These are phyloP conservation scores for Trichothecium sympodiale DNA, from an alignment of 2,329 filamentous ascomycete genomes.

Conservation along the genomic window DNA sequence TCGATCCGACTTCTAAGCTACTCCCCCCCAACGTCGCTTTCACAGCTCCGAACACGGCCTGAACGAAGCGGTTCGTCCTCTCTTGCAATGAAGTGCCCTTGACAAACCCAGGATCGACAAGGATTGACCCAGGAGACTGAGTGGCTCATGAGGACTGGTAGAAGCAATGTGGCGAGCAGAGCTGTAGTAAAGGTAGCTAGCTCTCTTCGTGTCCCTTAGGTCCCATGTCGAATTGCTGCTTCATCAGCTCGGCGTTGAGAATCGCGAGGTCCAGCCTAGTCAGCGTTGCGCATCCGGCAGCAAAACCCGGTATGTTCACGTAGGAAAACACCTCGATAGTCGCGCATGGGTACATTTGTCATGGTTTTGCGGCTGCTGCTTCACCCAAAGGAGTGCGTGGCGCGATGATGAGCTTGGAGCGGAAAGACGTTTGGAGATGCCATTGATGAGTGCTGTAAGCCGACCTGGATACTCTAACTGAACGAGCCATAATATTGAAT, in stretches of 20 bases:
- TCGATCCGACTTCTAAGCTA: constrained; percentile 26
- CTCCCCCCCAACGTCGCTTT: constrained; percentile 16
- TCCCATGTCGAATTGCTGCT: constrained; percentile 10
- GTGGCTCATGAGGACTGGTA: constrained; percentile 20
- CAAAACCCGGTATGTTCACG: constrained; percentile 31
- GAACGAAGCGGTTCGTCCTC: constrained; percentile 12
- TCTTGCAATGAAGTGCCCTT: constrained; percentile 29
- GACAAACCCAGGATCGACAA: constrained; percentile 33
- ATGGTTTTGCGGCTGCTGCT: too few relatives aligned
- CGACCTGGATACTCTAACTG: too few relatives aligned
- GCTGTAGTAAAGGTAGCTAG: constrained; percentile 25
- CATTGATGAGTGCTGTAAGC: too few relatives aligned
- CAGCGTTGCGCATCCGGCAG: constrained; percentile 18
- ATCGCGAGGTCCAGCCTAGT: constrained; percentile 30
- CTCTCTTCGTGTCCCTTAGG: constrained; percentile 26
- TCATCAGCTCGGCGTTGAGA: constrained; percentile 31
- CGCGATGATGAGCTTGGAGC: too few relatives aligned
- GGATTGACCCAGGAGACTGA: constrained; percentile 10
- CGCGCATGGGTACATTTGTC: constrained; percentile 13
- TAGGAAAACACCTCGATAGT: constrained; percentile 33
- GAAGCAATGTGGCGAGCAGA: constrained; percentile 19
- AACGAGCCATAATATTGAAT: too few relatives aligned
- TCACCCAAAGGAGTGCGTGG: too few relatives aligned
- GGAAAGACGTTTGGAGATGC: too few relatives aligned
- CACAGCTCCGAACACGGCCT: constrained; percentile 1